phyloP scores from a whole-genome alignment of 169 alveolate genomes.

The Perkinsus olseni region DNA sequence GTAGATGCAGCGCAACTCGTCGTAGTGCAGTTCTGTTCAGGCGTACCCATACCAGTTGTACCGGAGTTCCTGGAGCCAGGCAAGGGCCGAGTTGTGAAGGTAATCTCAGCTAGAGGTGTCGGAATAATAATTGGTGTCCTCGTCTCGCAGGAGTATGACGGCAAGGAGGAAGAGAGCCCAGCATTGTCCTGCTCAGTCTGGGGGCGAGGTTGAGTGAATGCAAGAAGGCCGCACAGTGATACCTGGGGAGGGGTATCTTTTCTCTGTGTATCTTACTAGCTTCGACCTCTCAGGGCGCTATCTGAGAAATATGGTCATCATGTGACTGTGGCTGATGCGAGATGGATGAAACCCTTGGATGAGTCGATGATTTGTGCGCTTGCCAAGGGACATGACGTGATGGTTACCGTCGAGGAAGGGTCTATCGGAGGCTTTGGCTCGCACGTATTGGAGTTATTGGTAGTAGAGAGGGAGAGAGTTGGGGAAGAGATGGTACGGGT shows the following conservation, averaged over 20 bases:
- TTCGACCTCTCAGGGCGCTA: too few relatives aligned
- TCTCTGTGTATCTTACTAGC: neutral
- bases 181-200: neutral
- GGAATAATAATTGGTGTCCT: neutral
- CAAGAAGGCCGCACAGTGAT: neutral
- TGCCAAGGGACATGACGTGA: constrained; percentile 18
- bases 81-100: neutral
- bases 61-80: neutral
- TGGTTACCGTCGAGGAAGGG: constrained; percentile 50
- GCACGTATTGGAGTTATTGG: constrained; percentile 9
- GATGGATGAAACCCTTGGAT: constrained; percentile 51
- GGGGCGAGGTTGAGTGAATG: neutral
- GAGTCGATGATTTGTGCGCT: constrained; percentile 18
- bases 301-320: too few relatives aligned
- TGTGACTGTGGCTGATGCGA: constrained; percentile 43
- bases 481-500: too few relatives aligned
- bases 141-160: neutral
- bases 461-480: constrained; percentile 14
- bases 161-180: neutral
- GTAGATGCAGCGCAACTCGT: too few relatives aligned
- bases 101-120: neutral
- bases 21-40: neutral
- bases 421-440: constrained; percentile 49
- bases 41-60: neutral
- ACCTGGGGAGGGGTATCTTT: too few relatives aligned